A percentile compares a stretch with the other conserved stretches of the same genome.
These are phyloP conservation scores for Galium porrigens DNA, from an alignment of 305 asterid genomes.

Conservation along the genomic window DNA sequence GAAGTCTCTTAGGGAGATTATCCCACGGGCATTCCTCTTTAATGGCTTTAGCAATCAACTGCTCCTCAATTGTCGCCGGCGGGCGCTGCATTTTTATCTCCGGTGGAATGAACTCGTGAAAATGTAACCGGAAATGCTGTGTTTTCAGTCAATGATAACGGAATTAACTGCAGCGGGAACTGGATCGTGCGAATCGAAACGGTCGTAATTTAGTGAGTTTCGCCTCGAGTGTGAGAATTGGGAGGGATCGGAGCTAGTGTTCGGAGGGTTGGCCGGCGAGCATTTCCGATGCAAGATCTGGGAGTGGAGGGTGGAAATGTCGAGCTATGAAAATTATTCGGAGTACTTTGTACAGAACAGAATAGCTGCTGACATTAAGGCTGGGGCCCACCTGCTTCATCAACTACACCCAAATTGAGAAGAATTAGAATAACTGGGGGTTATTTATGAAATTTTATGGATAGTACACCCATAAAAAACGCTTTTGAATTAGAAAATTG, in stretches of 20 bases:
- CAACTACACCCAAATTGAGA: not conserved
- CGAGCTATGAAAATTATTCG: not conserved
- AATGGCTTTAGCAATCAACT: slow-evolving; percentile 62
- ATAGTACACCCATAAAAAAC: no score
- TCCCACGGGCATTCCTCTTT: slow-evolving; percentile 81
- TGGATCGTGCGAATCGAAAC: slow-evolving; percentile 1
- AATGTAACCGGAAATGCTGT: not conserved
- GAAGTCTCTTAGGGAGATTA: slow-evolving; percentile 86
- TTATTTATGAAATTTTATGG: no score
- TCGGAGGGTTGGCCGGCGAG: slow-evolving; percentile 6
- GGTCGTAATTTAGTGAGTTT: slow-evolving; percentile 1
- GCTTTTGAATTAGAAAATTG: no score
- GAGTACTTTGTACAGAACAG: not conserved
- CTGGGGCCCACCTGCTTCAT: slow-evolving; percentile 4
- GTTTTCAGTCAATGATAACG: not conserved
- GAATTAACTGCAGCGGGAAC: not conserved
- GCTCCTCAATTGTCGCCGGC: slow-evolving; percentile 76
- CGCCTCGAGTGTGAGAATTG: not conserved
- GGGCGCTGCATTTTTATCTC: slow-evolving; percentile 49
- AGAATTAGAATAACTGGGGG: not conserved
- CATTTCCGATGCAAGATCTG: slow-evolving; percentile 14
- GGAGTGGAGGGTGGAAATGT: not conserved
- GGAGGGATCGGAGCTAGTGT: slow-evolving; percentile 11
- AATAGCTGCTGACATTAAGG: not conserved
- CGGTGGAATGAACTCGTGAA: slow-evolving; percentile 6